Evolutionary conservation across 495 filamentous ascomycete species (phyloP), one percentile per base, ranked within the genome.

Genomic region (Xylaria grammica): DNA sequence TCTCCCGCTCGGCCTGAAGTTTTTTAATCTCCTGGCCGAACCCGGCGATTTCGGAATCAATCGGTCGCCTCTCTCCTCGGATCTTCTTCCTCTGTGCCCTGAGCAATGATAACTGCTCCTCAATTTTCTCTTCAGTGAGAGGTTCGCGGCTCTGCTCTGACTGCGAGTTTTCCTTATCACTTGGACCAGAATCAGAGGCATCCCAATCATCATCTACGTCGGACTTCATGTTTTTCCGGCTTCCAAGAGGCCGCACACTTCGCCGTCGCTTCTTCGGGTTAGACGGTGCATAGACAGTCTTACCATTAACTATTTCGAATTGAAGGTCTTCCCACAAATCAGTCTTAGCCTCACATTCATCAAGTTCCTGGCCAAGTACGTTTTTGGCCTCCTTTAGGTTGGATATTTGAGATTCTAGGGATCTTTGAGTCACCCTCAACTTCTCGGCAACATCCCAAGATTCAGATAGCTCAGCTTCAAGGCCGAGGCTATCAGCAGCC

Each of bases 201-300:
- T 72, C 69, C 1, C 60, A 57, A 34, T 67, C 51, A 24, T 70
- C 62, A 15, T 22, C 50, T 51, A 70, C 67, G 55, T 66, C 53
- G 38, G 61, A 51, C 63, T 46, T 30, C 61, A 58, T 63, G 20
- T 59, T 61, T 53, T 76, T 76, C 17, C 67, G 67, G 45, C 67
- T 68, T 36, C 46, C 26, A 9, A 22, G 20, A n/a, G 66, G 65
- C 42, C 61, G 59, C 50, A 17, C 32, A 60, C 40, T 66, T 22
- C 66, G 63, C 65, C 77, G 72, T 24, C 70, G 71, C 45, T 77
- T 81, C 44, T 77, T 77, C 20, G 68, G 52, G 22, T 66, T 68
- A 20, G 67, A 67, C 4, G 86, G 84, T 2, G 77, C 75, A 62
- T 78, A 88, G 15, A 86, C 84, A 0, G 70, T 77, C 53, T 84